phyloP scores from a whole-genome alignment of 306 rosid genomes.

The Cicer arietinum region DNA sequence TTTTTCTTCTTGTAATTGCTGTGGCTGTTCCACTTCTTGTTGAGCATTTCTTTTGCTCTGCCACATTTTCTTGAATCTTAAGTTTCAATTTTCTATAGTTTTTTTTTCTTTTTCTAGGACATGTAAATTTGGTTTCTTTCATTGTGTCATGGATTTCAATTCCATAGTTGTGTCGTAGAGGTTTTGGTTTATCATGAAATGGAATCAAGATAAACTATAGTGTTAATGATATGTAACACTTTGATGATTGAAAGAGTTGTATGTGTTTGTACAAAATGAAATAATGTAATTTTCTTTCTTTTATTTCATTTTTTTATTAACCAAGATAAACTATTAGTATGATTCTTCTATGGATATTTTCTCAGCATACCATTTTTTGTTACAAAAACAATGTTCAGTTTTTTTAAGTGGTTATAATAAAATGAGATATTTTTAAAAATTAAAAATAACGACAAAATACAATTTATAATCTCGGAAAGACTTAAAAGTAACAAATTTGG shows the following conservation, averaged over 20 bases:
- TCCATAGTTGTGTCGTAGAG: conserved; percentile 8
- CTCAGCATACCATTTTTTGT: no score
- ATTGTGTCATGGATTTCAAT: conserved; percentile 17
- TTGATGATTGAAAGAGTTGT: not conserved
- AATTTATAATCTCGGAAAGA: no score
- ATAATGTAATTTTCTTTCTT: not conserved
- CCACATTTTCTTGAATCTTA: conserved; percentile 20
- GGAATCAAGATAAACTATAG: not conserved
- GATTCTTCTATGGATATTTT: no score
- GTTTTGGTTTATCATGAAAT: not conserved
- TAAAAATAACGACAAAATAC: no score
- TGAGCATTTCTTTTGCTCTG: conserved; percentile 42
- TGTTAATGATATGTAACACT: not conserved
- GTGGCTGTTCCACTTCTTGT: conserved; percentile 31
- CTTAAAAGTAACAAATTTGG: no score
- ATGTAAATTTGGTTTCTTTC: conserved; percentile 17
- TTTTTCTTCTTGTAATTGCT: conserved; percentile 36
- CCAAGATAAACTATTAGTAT: no score
- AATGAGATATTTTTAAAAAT: no score
- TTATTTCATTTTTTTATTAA: not conserved
- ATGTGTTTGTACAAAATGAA: not conserved
- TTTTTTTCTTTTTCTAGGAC: conserved; percentile 2
- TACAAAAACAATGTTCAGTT: no score
- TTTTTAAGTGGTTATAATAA: no score
- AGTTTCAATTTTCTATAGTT: not conserved